Evolutionary conservation across 345 rosid species (phyloP).

Genomic region (Lumnitzera racemosa): DNA sequence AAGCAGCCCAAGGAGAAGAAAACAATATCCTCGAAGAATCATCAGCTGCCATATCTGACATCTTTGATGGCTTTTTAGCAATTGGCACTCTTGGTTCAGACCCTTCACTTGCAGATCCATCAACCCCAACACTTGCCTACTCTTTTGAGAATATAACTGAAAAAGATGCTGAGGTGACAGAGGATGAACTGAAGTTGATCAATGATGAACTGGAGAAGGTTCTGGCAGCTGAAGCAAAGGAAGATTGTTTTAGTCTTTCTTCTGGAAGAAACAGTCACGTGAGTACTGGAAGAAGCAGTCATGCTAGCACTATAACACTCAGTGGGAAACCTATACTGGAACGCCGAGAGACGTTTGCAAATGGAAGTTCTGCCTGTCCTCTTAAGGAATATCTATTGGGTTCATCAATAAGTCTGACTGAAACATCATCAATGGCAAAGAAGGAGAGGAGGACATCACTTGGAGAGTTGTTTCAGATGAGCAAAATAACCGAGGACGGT

Average conservation of each 20-base stretch:
- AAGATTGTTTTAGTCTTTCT: conserved; percentile 42
- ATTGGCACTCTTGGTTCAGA: conserved; percentile 74
- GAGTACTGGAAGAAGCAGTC: conserved; percentile 72
- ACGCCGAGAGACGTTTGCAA: conserved; percentile 37
- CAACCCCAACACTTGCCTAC: conserved; percentile 63
- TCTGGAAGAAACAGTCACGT: conserved; percentile 66
- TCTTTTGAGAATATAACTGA: conserved; percentile 57
- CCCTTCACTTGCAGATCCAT: conserved; percentile 29
- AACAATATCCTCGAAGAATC: conserved; percentile 34
- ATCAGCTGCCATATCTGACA: conserved; percentile 40
- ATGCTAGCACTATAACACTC: conserved; percentile 65
- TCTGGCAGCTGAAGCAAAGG: conserved; percentile 55
- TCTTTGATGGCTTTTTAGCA: conserved; percentile 77
- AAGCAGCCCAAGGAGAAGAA: conserved; percentile 36
- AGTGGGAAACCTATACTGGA: conserved; percentile 51
- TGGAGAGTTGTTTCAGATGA: conserved; percentile 71
- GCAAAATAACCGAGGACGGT: conserved; percentile 43
- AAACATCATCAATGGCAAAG: conserved; percentile 47
- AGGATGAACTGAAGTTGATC: conserved; percentile 59
- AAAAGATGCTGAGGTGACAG: conserved; percentile 62
- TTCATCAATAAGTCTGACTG: conserved; percentile 57
- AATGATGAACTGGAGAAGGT: conserved; percentile 72
- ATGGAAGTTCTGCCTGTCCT: conserved; percentile 50
- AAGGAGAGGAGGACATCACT: conserved; percentile 68
- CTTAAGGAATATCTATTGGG: conserved; percentile 74